A percentile compares a stretch with the other conserved stretches of the same genome.
phyloP scores from a whole-genome alignment of 208 protist species.

The Trypanosoma avium region DNA sequence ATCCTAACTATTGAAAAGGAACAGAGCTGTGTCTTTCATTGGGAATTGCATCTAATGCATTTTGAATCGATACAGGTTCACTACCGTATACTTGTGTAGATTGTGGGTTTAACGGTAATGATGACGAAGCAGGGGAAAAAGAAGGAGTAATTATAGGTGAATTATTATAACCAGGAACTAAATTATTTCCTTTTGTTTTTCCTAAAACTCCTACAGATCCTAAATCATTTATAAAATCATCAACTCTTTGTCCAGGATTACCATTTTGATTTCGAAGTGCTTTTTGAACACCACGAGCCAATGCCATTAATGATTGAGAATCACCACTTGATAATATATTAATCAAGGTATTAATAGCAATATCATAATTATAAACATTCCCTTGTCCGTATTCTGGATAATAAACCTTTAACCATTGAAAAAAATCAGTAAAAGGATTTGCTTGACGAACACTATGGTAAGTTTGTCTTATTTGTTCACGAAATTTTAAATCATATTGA shows the following conservation, averaged over 20 bases:
- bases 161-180: background rate
- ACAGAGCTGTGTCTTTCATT: conserved; percentile 25
- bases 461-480: conserved; percentile 49
- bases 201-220: conserved; percentile 14
- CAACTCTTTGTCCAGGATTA: conserved; percentile 41
- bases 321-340: conserved; percentile 38
- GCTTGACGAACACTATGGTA: conserved; percentile 45
- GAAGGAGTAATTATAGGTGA: background rate
- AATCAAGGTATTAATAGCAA: conserved; percentile 36
- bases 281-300: conserved; percentile 48
- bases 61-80: conserved; percentile 16
- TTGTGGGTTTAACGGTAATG: too few species aligned
- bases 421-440: conserved; percentile 63
- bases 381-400: conserved; percentile 64
- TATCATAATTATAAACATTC: conserved; percentile 37
- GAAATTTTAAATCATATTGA: conserved; percentile 49
- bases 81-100: conserved; percentile 9
- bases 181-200: background rate
- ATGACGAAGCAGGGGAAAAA: too few species aligned
- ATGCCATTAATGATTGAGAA: conserved; percentile 26
- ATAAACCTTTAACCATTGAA: conserved; percentile 46
- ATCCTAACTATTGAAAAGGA: conserved; percentile 18
- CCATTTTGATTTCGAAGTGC: conserved; percentile 25
- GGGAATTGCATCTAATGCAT: conserved; percentile 12
- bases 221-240: conserved; percentile 60